These are phyloP conservation scores for Blastobotrys elegans DNA, from an alignment of 1,139 yeast genomes.

Conservation along the genomic window DNA sequence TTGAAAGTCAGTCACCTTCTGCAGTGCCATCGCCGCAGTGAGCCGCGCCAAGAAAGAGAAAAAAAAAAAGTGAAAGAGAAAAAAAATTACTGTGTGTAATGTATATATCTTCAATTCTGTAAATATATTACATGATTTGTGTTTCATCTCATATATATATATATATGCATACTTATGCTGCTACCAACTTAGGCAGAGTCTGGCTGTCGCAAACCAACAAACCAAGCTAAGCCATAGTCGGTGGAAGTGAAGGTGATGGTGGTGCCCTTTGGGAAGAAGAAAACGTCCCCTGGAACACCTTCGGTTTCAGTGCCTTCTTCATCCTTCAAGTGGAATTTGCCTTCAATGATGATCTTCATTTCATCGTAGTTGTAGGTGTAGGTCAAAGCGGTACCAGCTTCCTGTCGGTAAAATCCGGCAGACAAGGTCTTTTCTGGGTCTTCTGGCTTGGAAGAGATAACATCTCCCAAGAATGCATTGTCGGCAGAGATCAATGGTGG, in stretches of 20 bases:
- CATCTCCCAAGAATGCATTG: conserved; percentile 65
- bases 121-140: too few relatives aligned
- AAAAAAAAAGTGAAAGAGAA: background rate
- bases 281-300: conserved; percentile 61
- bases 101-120: too few relatives aligned
- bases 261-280: conserved; percentile 60
- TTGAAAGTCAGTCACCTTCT: too few relatives aligned
- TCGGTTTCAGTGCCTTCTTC: conserved; percentile 51
- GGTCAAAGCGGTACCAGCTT: conserved; percentile 59
- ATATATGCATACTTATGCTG: too few relatives aligned
- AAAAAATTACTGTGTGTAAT: too few relatives aligned
- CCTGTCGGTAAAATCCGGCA: conserved; percentile 65
- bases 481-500: conserved; percentile 56
- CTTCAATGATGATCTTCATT: conserved; percentile 65
- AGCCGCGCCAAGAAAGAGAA: too few relatives aligned
- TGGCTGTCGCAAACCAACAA: conserved; percentile 56
- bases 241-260: conserved; percentile 63
- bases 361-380: conserved; percentile 64
- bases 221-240: conserved; percentile 62
- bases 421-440: conserved; percentile 49
- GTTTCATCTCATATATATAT: background rate
- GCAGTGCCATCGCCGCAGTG: too few relatives aligned
- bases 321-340: conserved; percentile 56
- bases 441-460: conserved; percentile 54
- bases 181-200: conserved; percentile 29